Evolutionary conservation across 2,329 filamentous ascomycete species (phyloP), one percentile per base, ranked within the genome.

Genomic region (Curvularia spicifera): DNA sequence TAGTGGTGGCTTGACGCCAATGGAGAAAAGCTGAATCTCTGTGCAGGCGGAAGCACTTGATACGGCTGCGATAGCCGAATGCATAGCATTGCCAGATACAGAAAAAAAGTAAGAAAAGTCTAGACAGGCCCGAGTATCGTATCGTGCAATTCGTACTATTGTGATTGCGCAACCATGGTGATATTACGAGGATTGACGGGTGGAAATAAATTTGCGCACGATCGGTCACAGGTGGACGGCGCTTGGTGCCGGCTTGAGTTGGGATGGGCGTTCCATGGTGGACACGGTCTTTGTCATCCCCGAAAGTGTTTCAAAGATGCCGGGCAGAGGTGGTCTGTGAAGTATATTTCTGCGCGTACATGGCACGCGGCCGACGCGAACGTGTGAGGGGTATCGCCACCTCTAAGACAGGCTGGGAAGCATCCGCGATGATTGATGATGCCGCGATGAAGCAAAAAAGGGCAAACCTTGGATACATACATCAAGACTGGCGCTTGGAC

Each of bases 391-490:
- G 53, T 42, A 47, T 50, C 44, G 40, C 43, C 45, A 53, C 35
- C 43, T 37, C 43, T 43, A 58, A 49, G 57, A 58, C 48, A 53
- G 54, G 51, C 28, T 46, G 18, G 53, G 56, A 65, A 58, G 56
- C 46, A 51, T 31, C 40, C 22, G 40, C 40, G 48, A 50, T 59
- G 51, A 63, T 58, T 58, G 57, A 60, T 58, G 57, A 59, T 66
- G 46, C 57, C 52, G 60, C 53, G 48, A 55, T 65, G 61, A 62
- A 66, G 66, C 63, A 63, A 47, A 33, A 31, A 31, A 64, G 60
- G 56, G 52, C 43, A 59, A 68, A 64, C 54, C 48, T 64, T 63
- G 46, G 60, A 63, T 63, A 53, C 42, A 63, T 65, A 53, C 46
- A 63, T 62, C 59, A 56, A 53, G 51, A 48, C 35, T 31, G 33